A percentile compares a stretch with the other conserved stretches of the same genome.
phyloP scores from a whole-genome alignment of 768 basidiomycete species.

The Rhodotorula babjevae region DNA sequence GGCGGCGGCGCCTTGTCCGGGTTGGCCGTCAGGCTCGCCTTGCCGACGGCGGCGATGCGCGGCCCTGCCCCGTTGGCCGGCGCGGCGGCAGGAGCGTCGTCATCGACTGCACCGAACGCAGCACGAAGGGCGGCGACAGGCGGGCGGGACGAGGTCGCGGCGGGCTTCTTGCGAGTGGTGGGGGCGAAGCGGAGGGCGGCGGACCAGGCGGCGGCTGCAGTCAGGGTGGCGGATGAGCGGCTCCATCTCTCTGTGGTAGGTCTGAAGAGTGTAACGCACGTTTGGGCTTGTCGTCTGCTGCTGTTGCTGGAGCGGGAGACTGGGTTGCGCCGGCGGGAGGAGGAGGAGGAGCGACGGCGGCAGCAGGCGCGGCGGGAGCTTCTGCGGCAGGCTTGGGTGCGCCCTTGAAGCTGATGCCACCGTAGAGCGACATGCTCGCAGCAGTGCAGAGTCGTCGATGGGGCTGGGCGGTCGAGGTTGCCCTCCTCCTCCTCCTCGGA shows the following conservation, averaged over 20 bases:
- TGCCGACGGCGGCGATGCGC: conserved; percentile 10
- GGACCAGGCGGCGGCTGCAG: conserved; percentile 26
- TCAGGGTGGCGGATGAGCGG: neutral
- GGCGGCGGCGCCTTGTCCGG: conserved; percentile 16
- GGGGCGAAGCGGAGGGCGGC: conserved; percentile 37
- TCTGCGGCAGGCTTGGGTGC: neutral
- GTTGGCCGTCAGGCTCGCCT: conserved; percentile 14
- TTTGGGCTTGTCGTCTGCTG: conserved; percentile 19
- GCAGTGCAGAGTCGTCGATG: neutral
- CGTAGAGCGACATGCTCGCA: conserved; percentile 26
- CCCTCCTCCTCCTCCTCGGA: no score
- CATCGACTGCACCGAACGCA: conserved; percentile 13
- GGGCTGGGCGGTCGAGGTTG: neutral
- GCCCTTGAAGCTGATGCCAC: conserved; percentile 18
- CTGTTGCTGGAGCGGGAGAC: no score
- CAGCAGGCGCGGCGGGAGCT: neutral
- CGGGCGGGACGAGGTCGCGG: neutral
- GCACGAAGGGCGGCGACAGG: conserved; percentile 14
- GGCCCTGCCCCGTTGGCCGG: neutral
- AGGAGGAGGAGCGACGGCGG: neutral
- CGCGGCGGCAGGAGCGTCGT: neutral
- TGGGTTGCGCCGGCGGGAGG: neutral
- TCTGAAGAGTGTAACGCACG: neutral
- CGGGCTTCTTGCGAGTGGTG: conserved; percentile 26
- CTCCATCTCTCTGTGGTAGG: neutral